A percentile compares a stretch with the other conserved stretches of the same genome.
Evolutionary conservation across 2,329 filamentous ascomycete species (phyloP).

Genomic region (Trichoderma gracile): DNA sequence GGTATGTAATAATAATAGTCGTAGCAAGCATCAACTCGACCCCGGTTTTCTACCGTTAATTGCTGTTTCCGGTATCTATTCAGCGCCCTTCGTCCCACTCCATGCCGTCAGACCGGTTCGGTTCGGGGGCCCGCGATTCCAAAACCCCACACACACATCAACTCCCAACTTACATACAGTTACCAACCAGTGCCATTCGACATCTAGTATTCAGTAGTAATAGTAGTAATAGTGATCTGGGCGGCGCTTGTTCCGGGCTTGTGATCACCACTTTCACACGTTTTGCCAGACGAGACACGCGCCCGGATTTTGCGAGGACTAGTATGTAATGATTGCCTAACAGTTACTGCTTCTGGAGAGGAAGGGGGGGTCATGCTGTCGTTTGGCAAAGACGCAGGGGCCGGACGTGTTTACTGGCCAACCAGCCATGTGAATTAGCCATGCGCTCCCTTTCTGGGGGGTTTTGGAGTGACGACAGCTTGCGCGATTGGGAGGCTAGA

Average conservation of each 20-base stretch:
- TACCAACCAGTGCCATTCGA: constrained; percentile 12
- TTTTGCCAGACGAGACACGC: background rate
- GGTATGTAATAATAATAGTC: no score
- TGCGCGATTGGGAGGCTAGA: background rate
- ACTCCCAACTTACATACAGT: background rate
- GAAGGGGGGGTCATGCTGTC: constrained; percentile 5
- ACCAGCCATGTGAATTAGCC: no score
- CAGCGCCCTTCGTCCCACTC: background rate
- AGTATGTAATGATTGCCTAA: constrained; percentile 28
- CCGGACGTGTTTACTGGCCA: no score
- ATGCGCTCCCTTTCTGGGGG: no score
- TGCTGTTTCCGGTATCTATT: constrained; percentile 19
- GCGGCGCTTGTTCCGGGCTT: background rate
- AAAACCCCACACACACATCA: no score
- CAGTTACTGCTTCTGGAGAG: constrained; percentile 2
- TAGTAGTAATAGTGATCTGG: no score
- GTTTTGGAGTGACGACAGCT: background rate
- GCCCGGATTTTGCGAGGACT: background rate
- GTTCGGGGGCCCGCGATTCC: no score
- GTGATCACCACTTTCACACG: background rate
- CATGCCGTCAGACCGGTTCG: constrained; percentile 23
- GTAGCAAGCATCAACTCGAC: no score
- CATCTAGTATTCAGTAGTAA: background rate
- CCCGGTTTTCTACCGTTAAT: constrained; percentile 17
- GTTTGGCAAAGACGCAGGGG: background rate